These are phyloP conservation scores for Coriaria nepalensis DNA, from an alignment of 306 rosid genomes.

Conservation along the genomic window DNA sequence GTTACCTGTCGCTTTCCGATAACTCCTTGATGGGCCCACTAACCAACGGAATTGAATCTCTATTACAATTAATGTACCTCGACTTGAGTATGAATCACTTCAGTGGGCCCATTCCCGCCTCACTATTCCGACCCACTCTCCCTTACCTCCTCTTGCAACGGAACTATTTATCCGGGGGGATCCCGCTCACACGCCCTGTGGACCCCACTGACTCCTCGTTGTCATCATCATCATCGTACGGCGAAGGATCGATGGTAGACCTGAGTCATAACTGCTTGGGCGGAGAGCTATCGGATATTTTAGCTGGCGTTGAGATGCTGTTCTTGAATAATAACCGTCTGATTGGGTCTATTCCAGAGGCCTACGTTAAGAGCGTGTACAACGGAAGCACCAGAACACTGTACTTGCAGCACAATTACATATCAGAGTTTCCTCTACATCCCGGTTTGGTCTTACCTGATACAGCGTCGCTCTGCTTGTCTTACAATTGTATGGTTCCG, in stretches of 20 bases:
- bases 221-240: conserved; percentile 19
- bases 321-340: conserved; percentile 59
- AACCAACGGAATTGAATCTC: conserved; percentile 34
- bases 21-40: conserved; percentile 52
- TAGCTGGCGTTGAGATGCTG: conserved; percentile 50
- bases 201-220: not conserved
- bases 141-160: conserved; percentile 47
- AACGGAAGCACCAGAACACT: conserved; percentile 47
- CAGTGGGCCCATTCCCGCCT: conserved; percentile 48
- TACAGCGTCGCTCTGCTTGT: conserved; percentile 48
- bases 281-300: conserved; percentile 34
- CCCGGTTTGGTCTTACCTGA: conserved; percentile 33
- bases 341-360: conserved; percentile 41
- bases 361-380: conserved; percentile 41
- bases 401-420: conserved; percentile 60
- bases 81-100: conserved; percentile 50
- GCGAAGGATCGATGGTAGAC: conserved; percentile 45
- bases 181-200: conserved; percentile 13
- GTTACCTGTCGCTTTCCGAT: conserved; percentile 46
- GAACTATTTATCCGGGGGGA: conserved; percentile 52
- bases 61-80: conserved; percentile 37
- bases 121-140: conserved; percentile 32
- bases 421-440: conserved; percentile 24
- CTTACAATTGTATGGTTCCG: conserved; percentile 58
- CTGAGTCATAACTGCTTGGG: conserved; percentile 45